These are phyloP conservation scores for Botrytis paeoniae DNA, from an alignment of 2,329 filamentous ascomycete genomes.

Conservation along the genomic window DNA sequence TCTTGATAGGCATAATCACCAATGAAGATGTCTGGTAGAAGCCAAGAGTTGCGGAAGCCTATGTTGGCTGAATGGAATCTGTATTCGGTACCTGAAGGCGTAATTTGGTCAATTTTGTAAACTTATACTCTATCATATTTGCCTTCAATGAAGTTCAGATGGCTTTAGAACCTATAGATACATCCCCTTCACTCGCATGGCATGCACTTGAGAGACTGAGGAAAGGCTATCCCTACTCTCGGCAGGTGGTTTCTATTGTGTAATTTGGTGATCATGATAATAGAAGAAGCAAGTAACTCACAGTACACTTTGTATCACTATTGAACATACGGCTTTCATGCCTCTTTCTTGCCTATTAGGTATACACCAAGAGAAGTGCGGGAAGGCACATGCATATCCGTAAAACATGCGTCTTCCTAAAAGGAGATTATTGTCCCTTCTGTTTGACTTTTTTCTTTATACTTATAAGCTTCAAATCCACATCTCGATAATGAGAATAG, in stretches of 20 bases:
- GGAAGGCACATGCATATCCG: background rate
- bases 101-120: background rate
- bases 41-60: background rate
- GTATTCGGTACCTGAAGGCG: background rate
- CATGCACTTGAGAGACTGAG: slow-evolving; percentile 4
- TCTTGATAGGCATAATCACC: background rate
- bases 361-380: background rate
- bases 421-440: background rate
- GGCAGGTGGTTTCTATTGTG: background rate
- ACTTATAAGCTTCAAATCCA: background rate
- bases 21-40: background rate
- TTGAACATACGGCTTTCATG: background rate
- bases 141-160: background rate
- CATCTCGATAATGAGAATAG: background rate
- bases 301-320: background rate
- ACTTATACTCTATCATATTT: background rate
- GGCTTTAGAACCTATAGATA: background rate
- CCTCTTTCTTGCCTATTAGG: background rate
- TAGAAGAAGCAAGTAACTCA: slow-evolving; percentile 2
- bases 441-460: background rate
- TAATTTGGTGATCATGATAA: background rate
- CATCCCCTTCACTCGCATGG: background rate
- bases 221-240: background rate
- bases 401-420: background rate
- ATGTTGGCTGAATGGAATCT: background rate